Evolutionary conservation across 2,329 filamentous ascomycete genomes (phyloP).

Genomic region (Colletotrichum australisinense): DNA sequence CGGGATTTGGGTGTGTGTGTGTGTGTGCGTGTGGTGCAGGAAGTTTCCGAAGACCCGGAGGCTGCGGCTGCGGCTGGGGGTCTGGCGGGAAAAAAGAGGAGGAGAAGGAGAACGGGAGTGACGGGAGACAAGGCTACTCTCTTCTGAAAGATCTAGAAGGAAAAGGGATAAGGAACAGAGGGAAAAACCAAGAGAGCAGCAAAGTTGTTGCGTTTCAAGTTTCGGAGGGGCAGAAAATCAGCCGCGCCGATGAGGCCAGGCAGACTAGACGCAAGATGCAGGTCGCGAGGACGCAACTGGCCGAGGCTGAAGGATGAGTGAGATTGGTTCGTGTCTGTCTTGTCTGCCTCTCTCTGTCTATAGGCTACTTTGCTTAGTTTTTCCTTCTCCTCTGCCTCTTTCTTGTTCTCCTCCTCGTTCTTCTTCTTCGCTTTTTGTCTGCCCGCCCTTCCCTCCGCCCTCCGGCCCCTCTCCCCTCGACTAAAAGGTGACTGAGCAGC

Average conservation of each 20-base stretch:
- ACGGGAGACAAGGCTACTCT: neutral
- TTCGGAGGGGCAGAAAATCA: neutral
- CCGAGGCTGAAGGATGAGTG: neutral
- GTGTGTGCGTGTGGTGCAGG: neutral
- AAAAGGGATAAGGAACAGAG: neutral
- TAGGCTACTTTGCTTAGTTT: neutral
- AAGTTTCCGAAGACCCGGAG: neutral
- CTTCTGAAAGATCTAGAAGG: neutral
- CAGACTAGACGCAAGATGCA: neutral
- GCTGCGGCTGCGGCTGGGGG: neutral
- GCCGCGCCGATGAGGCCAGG: conserved; percentile 5
- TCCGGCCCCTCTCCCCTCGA: neutral
- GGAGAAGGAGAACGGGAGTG: too few species aligned
- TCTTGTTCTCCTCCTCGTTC: neutral
- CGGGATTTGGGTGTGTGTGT: neutral
- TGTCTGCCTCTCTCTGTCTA: neutral
- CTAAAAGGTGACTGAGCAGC: neutral
- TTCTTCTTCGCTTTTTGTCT: neutral
- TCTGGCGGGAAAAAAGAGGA: neutral
- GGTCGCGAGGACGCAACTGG: too few species aligned
- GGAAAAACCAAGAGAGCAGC: neutral
- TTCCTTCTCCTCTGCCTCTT: neutral
- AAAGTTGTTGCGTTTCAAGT: conserved; percentile 8
- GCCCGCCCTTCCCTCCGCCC: neutral
- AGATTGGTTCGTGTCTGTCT: neutral